Evolutionary conservation across 2,329 filamentous ascomycete genomes (phyloP), one percentile per base, ranked within the genome.

Genomic region (Bretziella fagacearum): DNA sequence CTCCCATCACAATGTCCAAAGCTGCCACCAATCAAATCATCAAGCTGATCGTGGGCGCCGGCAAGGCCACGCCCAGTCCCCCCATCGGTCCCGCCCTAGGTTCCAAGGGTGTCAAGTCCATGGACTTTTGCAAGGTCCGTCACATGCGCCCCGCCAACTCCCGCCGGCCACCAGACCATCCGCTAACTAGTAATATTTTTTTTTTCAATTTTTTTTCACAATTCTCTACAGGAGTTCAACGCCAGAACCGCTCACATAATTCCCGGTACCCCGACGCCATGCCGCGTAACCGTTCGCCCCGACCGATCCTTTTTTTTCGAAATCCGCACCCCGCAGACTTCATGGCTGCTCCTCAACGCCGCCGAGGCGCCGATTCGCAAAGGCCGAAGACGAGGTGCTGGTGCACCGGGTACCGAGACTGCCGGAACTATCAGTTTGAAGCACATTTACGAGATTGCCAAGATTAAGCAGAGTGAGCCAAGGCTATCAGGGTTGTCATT

Each of bases 21-120:
- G 59, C 62, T 52, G 63, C 59, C 32, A 61, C 65, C 33, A 74
- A 93, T 59, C 77, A 84, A 64, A 79, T 96, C 51, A 87, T 98
- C 62, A 98, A 96, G 69, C 75, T 98, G 63, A 93, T 98, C 55
- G 91, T 98, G 52, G 91, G 89, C 57, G 91, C 91, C 49, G 91
- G 91, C 22, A 85, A 95, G 64, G 91, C 91, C 51, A 89, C 80
- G 58, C 91, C 91, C 25, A 93, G 86, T 65, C 91, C 91, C 27
- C 91, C 91, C 3, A 87, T 98, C 58, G 91, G 91, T 70, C 91
- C 91, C 50, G 91, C 91, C 46, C 74, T 98, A 54, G 91, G 91
- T 66, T 89, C 81, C 63, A 96, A 95, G 70, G 91, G 91, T 70
- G 83, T 98, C 53, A 98, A 98, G 70, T 93, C 84, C 50, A 98